These are phyloP conservation scores for Talaromyces trachyspermus DNA, from an alignment of 495 filamentous ascomycete genomes.

Conservation along the genomic window DNA sequence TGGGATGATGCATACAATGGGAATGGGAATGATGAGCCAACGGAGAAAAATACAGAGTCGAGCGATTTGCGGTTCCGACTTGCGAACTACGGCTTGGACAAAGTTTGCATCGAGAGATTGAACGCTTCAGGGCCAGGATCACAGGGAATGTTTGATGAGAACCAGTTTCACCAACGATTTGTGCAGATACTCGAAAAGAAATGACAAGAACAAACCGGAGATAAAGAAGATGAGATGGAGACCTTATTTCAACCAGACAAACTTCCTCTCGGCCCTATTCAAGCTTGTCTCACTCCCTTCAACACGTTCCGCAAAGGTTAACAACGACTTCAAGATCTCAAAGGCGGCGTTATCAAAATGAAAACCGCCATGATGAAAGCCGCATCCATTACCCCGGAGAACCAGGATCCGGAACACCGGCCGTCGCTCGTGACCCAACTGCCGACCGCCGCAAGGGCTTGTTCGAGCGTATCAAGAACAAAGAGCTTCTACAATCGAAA, in stretches of 20 bases:
- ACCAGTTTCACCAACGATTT: conserved; percentile 28
- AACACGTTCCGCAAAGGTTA: conserved; percentile 37
- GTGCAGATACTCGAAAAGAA: conserved; percentile 31
- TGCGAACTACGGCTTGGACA: conserved; percentile 38
- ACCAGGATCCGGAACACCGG: conserved; percentile 13
- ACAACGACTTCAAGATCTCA: conserved; percentile 40
- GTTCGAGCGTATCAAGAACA: conserved; percentile 39
- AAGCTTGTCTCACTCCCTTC: conserved; percentile 38
- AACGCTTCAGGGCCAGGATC: conserved; percentile 1
- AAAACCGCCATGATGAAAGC: conserved; percentile 29
- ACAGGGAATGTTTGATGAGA: conserved; percentile 17
- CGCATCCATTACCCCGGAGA: neutral
- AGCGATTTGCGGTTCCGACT: conserved; percentile 16
- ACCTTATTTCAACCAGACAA: conserved; percentile 19
- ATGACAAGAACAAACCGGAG: conserved; percentile 16
- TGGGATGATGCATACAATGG: conserved; percentile 19
- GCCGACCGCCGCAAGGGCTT: conserved; percentile 32
- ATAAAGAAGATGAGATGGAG: conserved; percentile 22
- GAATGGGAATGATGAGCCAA: neutral
- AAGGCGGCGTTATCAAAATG: conserved; percentile 33
- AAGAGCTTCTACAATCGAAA: conserved; percentile 36
- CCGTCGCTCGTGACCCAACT: conserved; percentile 17
- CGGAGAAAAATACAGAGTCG: no score
- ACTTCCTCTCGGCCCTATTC: conserved; percentile 27
- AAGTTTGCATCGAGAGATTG: conserved; percentile 27